These are phyloP conservation scores for Eucalyptus dawsonii DNA, from an alignment of 345 rosid species.

Conservation along the genomic window DNA sequence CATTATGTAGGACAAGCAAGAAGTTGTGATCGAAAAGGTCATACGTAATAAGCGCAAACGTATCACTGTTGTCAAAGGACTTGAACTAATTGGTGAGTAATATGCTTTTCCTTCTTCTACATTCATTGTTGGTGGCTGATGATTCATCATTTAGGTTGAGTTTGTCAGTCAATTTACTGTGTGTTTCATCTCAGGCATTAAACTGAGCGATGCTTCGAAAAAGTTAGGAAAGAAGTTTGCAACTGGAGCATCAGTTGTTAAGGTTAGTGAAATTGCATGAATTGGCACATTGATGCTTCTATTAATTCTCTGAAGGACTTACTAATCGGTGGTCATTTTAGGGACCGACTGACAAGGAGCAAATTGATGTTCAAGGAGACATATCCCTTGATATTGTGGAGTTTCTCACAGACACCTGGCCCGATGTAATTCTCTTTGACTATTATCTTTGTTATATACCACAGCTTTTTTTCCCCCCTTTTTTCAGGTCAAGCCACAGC, in stretches of 20 bases:
- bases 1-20: slow-evolving; percentile 59
- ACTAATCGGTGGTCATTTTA: slow-evolving; percentile 1
- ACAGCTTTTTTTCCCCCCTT: no score
- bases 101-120: not conserved
- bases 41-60: slow-evolving; percentile 88
- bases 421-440: slow-evolving; percentile 30
- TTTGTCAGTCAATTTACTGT: not conserved
- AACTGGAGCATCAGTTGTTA: slow-evolving; percentile 94
- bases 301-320: not conserved
- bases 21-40: slow-evolving; percentile 80
- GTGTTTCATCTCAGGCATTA: slow-evolving; percentile 45
- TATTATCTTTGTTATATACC: not conserved
- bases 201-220: slow-evolving; percentile 88
- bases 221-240: slow-evolving; percentile 96
- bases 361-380: slow-evolving; percentile 98
- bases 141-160: not conserved
- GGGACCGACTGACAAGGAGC: slow-evolving; percentile 98
- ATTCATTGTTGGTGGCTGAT: not conserved
- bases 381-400: slow-evolving; percentile 78
- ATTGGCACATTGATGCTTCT: not conserved
- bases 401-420: slow-evolving; percentile 80
- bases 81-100: slow-evolving; percentile 79
- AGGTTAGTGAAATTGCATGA: slow-evolving; percentile 35
- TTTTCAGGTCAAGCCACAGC: not conserved
- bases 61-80: slow-evolving; percentile 85